Evolutionary conservation across 352 stramenopile species (phyloP), one percentile per base, ranked within the genome.

Genomic region (Phytophthora rubi): DNA sequence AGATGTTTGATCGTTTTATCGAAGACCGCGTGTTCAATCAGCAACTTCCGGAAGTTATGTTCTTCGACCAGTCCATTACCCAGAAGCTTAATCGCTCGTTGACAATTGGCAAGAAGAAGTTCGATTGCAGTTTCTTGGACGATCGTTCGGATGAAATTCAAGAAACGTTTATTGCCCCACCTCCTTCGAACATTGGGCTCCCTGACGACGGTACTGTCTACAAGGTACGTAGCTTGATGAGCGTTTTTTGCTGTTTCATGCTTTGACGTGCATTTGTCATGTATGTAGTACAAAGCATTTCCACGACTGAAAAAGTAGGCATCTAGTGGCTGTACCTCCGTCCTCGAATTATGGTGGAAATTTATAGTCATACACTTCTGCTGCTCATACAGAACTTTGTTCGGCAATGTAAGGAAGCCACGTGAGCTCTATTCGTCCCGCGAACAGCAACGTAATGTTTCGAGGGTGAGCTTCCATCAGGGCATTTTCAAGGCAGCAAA

Each of bases 11-110:
- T 64, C 86, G 88, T 2, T 95, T 95, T 54, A 82, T 91, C 57
- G 84, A 93, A 78, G 88, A 95, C 49, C 83, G 88, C 15, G 75
- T 90, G 18, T 86, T 90, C 52, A 90, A 82, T 62, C 73, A 82
- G 18, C 67, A 80, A 39, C 71, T 93, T 33, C 71, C 86, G 0
- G 85, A 95, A 65, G 88, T 95, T 51, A 54, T 88, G 3, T 95
- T 95, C 70, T 95, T 95, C 53, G 88, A 95, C 49, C 85, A 93
- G 64, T 93, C 88, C 8, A 95, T 95, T 63, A 92, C 90, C 57
- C 85, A 93, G 61, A 95, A 95, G 65, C 83, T 93, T 49, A 95
- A 95, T 57, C 85, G 87, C 4, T 92, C 83, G 10, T 65, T 90
- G 37, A 82, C 74, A 8, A 83, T 93, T 35, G 83, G 84, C 3